phyloP scores from a whole-genome alignment of 371 early-diverging fungal species.

The Rhizomucor pusillus region DNA sequence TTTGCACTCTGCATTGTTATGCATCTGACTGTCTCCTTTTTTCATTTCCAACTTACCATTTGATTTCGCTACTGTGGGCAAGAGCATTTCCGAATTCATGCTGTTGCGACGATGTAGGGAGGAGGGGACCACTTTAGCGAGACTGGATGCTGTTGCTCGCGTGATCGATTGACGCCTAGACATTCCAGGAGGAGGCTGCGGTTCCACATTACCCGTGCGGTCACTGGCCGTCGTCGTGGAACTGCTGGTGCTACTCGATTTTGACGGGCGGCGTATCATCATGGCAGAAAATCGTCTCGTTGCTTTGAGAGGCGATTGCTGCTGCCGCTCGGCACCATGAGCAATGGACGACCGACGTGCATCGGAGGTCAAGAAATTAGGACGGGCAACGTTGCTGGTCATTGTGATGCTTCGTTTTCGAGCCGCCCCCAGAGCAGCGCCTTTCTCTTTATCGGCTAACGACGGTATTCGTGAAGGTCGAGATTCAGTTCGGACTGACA shows the following conservation, averaged over 20 bases:
- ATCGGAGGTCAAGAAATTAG: too few relatives aligned
- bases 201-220: not conserved
- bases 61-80: too few relatives aligned
- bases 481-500: not conserved
- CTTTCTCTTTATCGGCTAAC: too few relatives aligned
- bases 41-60: too few relatives aligned
- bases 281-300: slow-evolving; percentile 12
- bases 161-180: slow-evolving; percentile 19
- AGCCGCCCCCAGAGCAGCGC: too few relatives aligned
- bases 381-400: not conserved
- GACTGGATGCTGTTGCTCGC: slow-evolving; percentile 17
- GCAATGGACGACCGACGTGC: too few relatives aligned
- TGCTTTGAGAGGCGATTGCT: not conserved
- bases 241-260: slow-evolving; percentile 10
- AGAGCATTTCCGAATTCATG: not conserved
- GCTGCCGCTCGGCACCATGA: not conserved
- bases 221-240: not conserved
- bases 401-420: not conserved
- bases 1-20: too few relatives aligned
- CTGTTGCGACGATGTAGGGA: slow-evolving; percentile 5
- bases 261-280: slow-evolving; percentile 9
- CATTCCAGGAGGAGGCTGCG: not conserved
- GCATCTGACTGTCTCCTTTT: too few relatives aligned
- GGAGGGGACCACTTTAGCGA: slow-evolving; percentile 20
- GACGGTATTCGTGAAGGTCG: not conserved